Percentiles rank a stretch among this genome's conserved stretches.
Evolutionary conservation across 2,329 filamentous ascomycete genomes (phyloP).

Genomic region (Colletotrichum endophyticum): DNA sequence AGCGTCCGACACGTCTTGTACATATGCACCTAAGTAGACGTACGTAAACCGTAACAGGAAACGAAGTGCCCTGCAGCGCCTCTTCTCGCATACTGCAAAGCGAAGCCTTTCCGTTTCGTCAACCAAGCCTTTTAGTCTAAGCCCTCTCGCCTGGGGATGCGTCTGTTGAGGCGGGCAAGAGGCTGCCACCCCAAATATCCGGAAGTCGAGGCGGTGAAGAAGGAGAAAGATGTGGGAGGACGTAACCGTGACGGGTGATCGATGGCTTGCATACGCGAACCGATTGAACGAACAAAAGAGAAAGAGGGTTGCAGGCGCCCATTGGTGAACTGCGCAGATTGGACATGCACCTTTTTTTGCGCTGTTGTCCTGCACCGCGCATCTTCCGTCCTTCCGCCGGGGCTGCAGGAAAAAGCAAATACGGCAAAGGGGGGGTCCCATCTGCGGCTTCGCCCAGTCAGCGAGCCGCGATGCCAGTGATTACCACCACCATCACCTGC

Average conservation of each 20-base stretch:
- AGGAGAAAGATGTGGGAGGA: neutral
- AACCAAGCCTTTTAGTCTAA: neutral
- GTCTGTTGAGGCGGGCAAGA: neutral
- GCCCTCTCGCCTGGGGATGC: neutral
- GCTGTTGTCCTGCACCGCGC: neutral
- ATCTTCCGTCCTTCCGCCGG: neutral
- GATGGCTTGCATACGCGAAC: neutral
- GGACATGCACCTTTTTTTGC: neutral
- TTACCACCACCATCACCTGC: neutral
- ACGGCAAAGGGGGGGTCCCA: neutral
- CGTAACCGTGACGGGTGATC: neutral
- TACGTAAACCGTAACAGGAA: neutral
- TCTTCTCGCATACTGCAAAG: neutral
- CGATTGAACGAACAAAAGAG: neutral
- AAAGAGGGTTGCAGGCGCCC: neutral
- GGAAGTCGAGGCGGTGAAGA: conserved; percentile 16
- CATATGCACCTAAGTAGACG: neutral
- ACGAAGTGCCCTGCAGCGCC: neutral
- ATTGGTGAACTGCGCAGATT: neutral
- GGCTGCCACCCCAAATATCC: neutral
- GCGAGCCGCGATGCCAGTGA: neutral
- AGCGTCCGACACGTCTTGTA: neutral
- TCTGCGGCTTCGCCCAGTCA: neutral
- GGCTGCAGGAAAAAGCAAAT: conserved; percentile 19
- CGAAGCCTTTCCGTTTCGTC: neutral